A percentile compares a stretch with the other conserved stretches of the same genome.
Conservation (phyloP, 2,329 filamentous ascomycete genomes). For the Aureobasidium sp. region DNA sequence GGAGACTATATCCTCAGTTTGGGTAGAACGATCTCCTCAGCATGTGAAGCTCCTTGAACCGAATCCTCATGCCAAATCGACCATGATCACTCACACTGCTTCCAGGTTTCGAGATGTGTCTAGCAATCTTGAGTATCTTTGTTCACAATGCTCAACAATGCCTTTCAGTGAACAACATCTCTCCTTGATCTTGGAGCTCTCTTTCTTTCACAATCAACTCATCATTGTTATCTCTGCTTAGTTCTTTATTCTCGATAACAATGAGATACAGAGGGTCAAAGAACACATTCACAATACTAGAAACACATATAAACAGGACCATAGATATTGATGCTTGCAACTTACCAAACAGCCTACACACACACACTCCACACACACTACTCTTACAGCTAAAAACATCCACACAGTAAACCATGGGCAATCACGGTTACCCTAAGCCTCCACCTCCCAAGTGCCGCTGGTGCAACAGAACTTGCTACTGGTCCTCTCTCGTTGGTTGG, state of each 20-base stretch:
- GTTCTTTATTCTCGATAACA: background rate
- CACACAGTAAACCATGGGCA: background rate
- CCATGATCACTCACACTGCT: background rate
- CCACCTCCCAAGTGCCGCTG: background rate
- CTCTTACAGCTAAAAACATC: background rate
- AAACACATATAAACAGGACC: background rate
- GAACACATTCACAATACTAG: no score
- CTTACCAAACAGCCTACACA: background rate
- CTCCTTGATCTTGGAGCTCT: background rate
- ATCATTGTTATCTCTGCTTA: background rate
- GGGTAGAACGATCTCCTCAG: background rate
- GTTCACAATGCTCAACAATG: background rate
- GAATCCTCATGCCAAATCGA: no score
- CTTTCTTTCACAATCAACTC: background rate
- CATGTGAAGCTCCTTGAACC: no score
- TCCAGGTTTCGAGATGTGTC: background rate
- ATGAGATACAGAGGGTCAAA: background rate
- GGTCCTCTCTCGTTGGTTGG: background rate
- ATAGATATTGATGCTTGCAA: background rate
- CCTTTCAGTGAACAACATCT: background rate
- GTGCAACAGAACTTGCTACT: background rate
- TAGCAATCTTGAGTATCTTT: no score
- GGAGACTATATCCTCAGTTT: background rate
- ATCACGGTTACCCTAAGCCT: background rate
- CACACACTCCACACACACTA: background rate